Evolutionary conservation across 208 protist species (phyloP), one percentile per base, ranked within the genome.

Genomic region (Acanthamoeba lenticulata): DNA sequence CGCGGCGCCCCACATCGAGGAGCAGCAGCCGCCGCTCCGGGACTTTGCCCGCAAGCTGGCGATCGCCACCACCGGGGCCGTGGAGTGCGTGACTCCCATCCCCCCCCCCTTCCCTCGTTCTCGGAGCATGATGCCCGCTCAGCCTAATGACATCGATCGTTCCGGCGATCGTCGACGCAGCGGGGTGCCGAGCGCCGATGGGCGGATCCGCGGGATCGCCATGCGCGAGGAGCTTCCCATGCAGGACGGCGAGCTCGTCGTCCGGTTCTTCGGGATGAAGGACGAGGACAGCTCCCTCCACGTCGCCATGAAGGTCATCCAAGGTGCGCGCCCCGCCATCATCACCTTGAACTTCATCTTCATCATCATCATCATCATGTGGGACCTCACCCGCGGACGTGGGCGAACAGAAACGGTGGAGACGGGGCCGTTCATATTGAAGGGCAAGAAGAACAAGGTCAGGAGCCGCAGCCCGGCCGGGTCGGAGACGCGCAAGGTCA

Each of bases 231-330:
- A 91, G 17, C 15, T 3, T 2, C 15, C 85, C 47, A 44, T 91
- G 34, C 32, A 91, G 36, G 85, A 91, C 85, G 85, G 57, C 21
- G 85, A 91, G 85, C 24, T 91, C 19, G 85, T 91, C 15, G 85
- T 69, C 32, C 85, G 85, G 0, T 91, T 91, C 85, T 91, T 91
- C 36, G 85, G 85, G 19, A 91, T 91, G 85, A 91, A 91, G 85
- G 85, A 91, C 19, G 47, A 49, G 9, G 85, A 91, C 52, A 91
- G 77, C n/a, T 7, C 85, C 19, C 34, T 72, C 13, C 85, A 72
- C 9, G 27, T 91, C 27, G 85, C 85, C 57, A 72, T 91, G 47
- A 91, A 91, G 32, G 55, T 91, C 15, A 91, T 72, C 3, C 85
- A 45, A 91, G 85, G 85, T 91, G 27, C 49, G 32, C 7, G 4